Evolutionary conservation across 2,329 filamentous ascomycete genomes (phyloP), one percentile per base, ranked within the genome.

Genomic region (Epichloe festucae): DNA sequence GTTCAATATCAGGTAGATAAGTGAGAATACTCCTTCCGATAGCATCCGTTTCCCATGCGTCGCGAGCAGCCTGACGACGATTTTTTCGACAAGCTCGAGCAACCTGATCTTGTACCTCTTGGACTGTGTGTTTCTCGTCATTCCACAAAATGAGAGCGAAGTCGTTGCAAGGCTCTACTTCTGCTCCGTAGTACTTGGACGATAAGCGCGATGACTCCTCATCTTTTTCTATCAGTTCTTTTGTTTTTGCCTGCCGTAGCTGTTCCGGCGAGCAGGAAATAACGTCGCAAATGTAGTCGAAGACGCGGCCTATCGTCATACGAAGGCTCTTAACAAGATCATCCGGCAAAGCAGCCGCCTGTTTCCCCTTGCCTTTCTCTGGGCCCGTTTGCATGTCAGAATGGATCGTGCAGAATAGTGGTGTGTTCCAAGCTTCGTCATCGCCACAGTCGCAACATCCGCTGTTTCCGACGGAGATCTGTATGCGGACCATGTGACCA

Each of bases 401-500:
- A 65, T 98, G 93, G 62, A 98, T 97, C 38, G 89, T 91, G 72
- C 93, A 98, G 64, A 87, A 84, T 57, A 97, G 77, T 43, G 90
- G 89, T 46, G 82, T 74, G 64, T 82, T 82, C 91, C 94, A 98
- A 11, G 93, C 94, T 68, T 98, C 94, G 19, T 85, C 81, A 64
- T 98, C 93, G 53, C 93, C 93, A 64, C 93, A 98, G 68, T 98
- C 93, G 68, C 93, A 98, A 71, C 94, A 97, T 44, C 91, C 91
- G 62, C 86, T 93, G 64, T 96, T 95, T 6, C 91, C 91, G 2
- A 86, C 81, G 1, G 89, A 95, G 46, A 95, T 82, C 53, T 78
- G 86, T 53, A 98, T 89, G 61, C 87, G 85, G 51, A 97, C 90
- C 71, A 89, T 87, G 68, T 98, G 93, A 12, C 85, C 90, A 11